phyloP scores from a whole-genome alignment of 78 protist species.

The Capsaspora owczarzaki region DNA sequence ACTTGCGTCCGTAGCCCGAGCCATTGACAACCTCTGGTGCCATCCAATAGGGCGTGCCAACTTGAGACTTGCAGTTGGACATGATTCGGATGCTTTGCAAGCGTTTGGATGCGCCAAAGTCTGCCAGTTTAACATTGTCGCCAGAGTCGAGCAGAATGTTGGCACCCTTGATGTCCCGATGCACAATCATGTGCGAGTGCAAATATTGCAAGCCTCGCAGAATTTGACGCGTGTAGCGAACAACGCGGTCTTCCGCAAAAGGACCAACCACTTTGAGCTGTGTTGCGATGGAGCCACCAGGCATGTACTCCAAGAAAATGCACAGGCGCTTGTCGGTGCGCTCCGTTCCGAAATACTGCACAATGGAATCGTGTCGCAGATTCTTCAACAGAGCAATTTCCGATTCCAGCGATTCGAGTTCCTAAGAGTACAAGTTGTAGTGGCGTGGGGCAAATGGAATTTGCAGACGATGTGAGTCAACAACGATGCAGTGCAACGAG shows the following conservation, averaged over 20 bases:
- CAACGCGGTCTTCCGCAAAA: conserved; percentile 2
- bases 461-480: not conserved
- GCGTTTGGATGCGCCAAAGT: not conserved
- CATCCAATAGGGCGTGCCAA: conserved; percentile 39
- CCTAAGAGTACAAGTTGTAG: not conserved
- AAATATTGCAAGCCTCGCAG: conserved; percentile 16
- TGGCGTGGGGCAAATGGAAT: too few species aligned
- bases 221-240: conserved; percentile 12
- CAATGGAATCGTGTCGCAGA: conserved; percentile 22
- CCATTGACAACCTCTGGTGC: conserved; percentile 24
- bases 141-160: not conserved
- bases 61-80: not conserved
- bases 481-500: not conserved
- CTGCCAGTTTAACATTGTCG: not conserved
- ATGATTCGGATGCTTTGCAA: not conserved
- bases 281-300: conserved; percentile 28
- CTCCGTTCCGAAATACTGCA: conserved; percentile 14
- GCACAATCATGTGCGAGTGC: conserved; percentile 31
- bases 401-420: not conserved
- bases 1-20: not conserved
- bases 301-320: conserved; percentile 32
- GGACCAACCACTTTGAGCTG: conserved; percentile 8
- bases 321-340: not conserved
- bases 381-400: conserved; percentile 17
- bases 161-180: conserved; percentile 18